Conservation (phyloP, 2,329 filamentous ascomycete species). For the Aspergillus sp. region DNA sequence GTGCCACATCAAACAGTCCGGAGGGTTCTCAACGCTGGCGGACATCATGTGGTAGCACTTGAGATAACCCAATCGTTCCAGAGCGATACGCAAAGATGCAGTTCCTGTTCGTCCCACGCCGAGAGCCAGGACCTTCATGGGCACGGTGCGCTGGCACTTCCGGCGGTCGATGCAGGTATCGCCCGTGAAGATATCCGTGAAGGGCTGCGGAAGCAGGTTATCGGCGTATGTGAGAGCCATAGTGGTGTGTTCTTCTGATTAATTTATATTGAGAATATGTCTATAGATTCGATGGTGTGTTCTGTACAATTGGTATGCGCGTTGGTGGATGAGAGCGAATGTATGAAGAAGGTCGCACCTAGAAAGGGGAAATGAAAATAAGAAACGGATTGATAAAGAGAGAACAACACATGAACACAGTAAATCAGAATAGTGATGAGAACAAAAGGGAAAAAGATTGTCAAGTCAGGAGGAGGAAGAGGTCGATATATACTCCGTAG, state of each 20-base stretch:
- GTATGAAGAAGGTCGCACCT: neutral
- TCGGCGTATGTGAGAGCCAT: constrained; percentile 32
- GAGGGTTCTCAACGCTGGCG: constrained; percentile 59
- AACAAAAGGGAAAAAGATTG: neutral
- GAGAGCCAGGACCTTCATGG: constrained; percentile 64
- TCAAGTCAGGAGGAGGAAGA: neutral
- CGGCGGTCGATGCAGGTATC: constrained; percentile 62
- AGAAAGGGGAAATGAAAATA: neutral
- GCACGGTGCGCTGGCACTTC: constrained; percentile 57
- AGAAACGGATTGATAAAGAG: neutral
- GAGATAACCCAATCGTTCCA: constrained; percentile 58
- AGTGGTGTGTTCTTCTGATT: neutral
- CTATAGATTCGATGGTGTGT: neutral
- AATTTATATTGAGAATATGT: too few species aligned
- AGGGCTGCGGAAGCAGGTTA: constrained; percentile 33
- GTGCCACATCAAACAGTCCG: constrained; percentile 61
- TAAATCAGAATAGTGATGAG: too few species aligned
- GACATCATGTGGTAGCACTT: constrained; percentile 70
- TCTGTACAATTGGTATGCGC: neutral
- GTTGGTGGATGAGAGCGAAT: neutral
- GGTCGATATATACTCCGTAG: neutral
- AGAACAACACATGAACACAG: too few species aligned
- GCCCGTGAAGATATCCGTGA: constrained; percentile 46
- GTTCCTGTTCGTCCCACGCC: constrained; percentile 64
- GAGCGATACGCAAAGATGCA: constrained; percentile 57